Evolutionary conservation across 148 eudicot genomes (phyloP).

Genomic region (Oxyria digyna): DNA sequence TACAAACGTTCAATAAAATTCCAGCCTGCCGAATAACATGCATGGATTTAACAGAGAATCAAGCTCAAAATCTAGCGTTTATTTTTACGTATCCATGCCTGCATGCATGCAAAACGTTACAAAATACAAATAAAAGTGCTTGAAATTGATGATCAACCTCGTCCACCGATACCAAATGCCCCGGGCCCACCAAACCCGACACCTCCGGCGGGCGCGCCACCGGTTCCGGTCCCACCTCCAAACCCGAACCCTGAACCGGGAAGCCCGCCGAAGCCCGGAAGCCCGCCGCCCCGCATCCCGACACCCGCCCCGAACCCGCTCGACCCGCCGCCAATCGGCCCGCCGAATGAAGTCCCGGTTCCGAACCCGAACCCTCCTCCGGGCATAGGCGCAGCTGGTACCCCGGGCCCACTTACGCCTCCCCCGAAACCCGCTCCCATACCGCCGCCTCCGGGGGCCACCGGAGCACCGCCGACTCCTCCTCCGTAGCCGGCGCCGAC

Average conservation of each 20-base stretch:
- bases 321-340: background rate
- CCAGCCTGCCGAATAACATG: no score
- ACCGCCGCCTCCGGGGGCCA: background rate
- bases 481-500: slow-evolving; percentile 5
- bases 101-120: background rate
- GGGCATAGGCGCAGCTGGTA: background rate
- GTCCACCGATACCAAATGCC: background rate
- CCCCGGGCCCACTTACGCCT: background rate
- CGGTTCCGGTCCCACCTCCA: slow-evolving; percentile 12
- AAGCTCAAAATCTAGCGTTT: background rate
- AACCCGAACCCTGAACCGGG: background rate
- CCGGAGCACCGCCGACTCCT: slow-evolving; percentile 4
- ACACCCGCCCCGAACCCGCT: background rate
- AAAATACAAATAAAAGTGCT: background rate
- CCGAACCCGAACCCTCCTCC: slow-evolving; percentile 3
- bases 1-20: no score
- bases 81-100: background rate
- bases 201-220: slow-evolving; percentile 11
- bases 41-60: no score
- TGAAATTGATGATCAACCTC: background rate
- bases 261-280: background rate
- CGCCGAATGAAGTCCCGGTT: background rate
- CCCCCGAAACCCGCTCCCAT: slow-evolving; percentile 13
- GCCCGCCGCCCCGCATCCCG: background rate
- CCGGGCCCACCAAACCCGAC: slow-evolving; percentile 1